Evolutionary conservation across 2,329 filamentous ascomycete species (phyloP).

Genomic region (Dothistroma septosporum): DNA sequence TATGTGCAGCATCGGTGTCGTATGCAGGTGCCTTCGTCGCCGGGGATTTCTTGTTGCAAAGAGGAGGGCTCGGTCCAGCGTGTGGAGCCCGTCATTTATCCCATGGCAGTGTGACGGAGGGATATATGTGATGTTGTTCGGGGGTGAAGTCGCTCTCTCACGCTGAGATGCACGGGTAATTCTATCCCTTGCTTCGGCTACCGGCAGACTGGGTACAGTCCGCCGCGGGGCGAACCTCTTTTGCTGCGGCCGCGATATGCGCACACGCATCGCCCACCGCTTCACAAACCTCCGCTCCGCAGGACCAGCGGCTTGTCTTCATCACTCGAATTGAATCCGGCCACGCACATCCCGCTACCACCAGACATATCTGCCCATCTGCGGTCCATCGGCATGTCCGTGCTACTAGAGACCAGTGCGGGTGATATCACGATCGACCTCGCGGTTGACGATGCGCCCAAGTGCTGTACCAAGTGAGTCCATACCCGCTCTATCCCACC

Average conservation of each 20-base stretch:
- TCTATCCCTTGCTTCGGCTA: neutral
- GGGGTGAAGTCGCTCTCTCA: neutral
- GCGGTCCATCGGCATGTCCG: constrained; percentile 65
- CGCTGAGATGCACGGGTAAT: neutral
- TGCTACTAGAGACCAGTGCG: constrained; percentile 84
- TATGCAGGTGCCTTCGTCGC: neutral
- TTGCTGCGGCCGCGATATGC: neutral
- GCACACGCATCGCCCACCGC: no score
- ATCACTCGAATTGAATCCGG: neutral
- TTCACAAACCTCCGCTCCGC: no score
- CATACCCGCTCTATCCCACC: neutral
- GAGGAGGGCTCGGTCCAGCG: neutral
- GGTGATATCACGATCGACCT: constrained; percentile 96
- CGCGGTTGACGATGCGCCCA: constrained; percentile 81
- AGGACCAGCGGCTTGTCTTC: neutral
- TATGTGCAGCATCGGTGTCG: neutral
- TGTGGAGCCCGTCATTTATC: neutral
- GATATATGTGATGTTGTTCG: neutral
- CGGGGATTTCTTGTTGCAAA: neutral
- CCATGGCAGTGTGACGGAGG: neutral
- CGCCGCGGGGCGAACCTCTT: neutral
- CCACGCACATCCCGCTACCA: neutral
- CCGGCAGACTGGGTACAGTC: no score
- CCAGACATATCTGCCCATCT: neutral
- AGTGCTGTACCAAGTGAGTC: constrained; percentile 91